These are phyloP conservation scores for Chalaropsis thielavioides DNA, from an alignment of 2,329 filamentous ascomycete species.

Conservation along the genomic window DNA sequence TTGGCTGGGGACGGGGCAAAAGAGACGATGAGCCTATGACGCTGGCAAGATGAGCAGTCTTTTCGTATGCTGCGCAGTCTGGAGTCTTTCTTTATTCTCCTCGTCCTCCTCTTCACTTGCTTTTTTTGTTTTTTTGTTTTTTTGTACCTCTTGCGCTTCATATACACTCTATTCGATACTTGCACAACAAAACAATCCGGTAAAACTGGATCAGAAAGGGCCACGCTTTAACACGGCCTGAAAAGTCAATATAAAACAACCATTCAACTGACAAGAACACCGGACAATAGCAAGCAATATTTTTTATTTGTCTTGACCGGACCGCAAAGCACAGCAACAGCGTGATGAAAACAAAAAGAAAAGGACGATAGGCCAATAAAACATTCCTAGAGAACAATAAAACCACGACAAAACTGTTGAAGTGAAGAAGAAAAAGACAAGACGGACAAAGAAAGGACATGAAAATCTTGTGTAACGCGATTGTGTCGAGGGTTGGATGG, in stretches of 20 bases:
- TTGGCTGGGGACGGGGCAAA: neutral
- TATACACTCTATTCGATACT: neutral
- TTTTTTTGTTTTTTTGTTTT: conserved; percentile 9
- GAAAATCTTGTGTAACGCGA: neutral
- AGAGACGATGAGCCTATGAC: neutral
- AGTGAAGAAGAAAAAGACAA: conserved; percentile 2
- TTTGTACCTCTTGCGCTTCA: neutral
- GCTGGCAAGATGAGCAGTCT: neutral
- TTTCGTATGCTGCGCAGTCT: neutral
- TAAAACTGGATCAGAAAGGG: conserved; percentile 17
- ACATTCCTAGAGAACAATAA: neutral
- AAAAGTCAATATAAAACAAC: conserved; percentile 14
- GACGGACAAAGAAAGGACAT: neutral
- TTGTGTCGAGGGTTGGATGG: neutral
- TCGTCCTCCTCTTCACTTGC: conserved; percentile 1
- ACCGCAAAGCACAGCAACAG: neutral
- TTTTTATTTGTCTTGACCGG: neutral
- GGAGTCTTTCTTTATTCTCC: neutral
- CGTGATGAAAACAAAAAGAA: conserved; percentile 5
- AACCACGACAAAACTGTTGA: conserved; percentile 1
- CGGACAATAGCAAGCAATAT: neutral
- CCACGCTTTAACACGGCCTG: conserved; percentile 17
- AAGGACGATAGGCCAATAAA: neutral
- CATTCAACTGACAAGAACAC: conserved; percentile 16
- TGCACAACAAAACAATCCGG: conserved; percentile 12